Evolutionary conservation across 1,139 yeast genomes (phyloP), one percentile per base, ranked within the genome.

Genomic region (Candida gigantensis): DNA sequence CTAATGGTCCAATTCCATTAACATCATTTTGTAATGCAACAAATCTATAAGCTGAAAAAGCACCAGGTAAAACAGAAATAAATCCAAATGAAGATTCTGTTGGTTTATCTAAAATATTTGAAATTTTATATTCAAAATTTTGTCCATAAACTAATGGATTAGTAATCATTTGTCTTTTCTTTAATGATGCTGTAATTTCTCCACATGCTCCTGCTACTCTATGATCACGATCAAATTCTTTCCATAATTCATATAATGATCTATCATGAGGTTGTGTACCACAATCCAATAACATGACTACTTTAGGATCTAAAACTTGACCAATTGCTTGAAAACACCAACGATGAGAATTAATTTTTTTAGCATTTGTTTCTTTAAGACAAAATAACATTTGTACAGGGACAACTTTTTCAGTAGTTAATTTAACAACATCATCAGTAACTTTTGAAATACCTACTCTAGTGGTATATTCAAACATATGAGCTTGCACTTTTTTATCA

Each of bases 161-260:
- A 21, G 74, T 68, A 24, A 66, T 41, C 44, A 71, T 56, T 49
- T 70, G 75, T 29, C 68, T 49, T 42, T 64, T 67, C 34, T 59
- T 59, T 45, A 70, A 60, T 9, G 68, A 58, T 0, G 75, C 74
- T 39, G 68, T 70, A 44, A 71, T 71, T 46, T 71, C 77, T 16
- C 77, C 77, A 63, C 76, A 71, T 5, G 76, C 74, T 30, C 77
- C 77, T 1, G 77, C 77, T 15, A 71, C 76, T 40, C 59, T 63
- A n/a, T 70, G 65, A 42, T 71, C 76, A 37, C 61, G 56, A 45
- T 69, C 74, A 42, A 71, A 71, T 41, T 70, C 75, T 44, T 70
- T 71, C 77, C 77, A 71, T 42, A 71, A 58, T 45, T 70, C 72
- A 45, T 70, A 71, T 39, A 71, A 57, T 1, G 76, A 60, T 39